These are phyloP conservation scores for Monilinia fructicola DNA, from an alignment of 2,329 filamentous ascomycete genomes.

Conservation along the genomic window DNA sequence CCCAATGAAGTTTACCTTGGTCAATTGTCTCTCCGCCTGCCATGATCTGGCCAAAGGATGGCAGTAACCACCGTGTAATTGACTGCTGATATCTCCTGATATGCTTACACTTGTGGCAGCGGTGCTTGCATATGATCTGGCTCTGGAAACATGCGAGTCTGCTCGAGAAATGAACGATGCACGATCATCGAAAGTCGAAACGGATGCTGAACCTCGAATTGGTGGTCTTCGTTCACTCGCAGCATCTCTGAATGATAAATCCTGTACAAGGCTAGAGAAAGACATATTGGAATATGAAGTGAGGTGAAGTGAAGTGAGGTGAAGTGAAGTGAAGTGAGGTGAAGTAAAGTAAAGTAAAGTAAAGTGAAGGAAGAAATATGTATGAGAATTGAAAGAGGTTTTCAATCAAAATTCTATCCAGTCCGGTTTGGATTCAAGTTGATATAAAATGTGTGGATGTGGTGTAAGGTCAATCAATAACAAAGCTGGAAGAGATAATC, in stretches of 20 bases:
- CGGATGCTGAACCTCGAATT: conserved; percentile 47
- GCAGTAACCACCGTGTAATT: conserved; percentile 79
- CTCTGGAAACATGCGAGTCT: conserved; percentile 59
- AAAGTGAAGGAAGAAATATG: too few relatives aligned
- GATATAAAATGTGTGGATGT: conserved; percentile 9
- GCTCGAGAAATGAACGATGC: conserved; percentile 58
- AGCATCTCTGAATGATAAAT: conserved; percentile 59
- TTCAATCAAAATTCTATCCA: background rate
- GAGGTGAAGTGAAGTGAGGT: too few relatives aligned
- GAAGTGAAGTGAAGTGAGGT: too few relatives aligned
- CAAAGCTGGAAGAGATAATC: background rate
- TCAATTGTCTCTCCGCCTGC: conserved; percentile 82
- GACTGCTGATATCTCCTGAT: conserved; percentile 74
- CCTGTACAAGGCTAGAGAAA: conserved; percentile 66
- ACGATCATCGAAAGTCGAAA: conserved; percentile 55
- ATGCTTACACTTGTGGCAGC: conserved; percentile 69
- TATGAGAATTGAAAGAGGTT: background rate
- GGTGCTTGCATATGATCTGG: conserved; percentile 66
- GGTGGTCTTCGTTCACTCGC: conserved; percentile 48
- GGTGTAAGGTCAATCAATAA: background rate
- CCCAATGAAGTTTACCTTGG: conserved; percentile 59
- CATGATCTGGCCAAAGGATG: conserved; percentile 77
- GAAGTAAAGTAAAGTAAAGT: too few relatives aligned
- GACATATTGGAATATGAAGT: too few relatives aligned
- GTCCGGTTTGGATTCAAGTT: background rate